These are phyloP conservation scores for Chrysanthemum makinoi DNA, from an alignment of 129 eudicot species.

Conservation along the genomic window DNA sequence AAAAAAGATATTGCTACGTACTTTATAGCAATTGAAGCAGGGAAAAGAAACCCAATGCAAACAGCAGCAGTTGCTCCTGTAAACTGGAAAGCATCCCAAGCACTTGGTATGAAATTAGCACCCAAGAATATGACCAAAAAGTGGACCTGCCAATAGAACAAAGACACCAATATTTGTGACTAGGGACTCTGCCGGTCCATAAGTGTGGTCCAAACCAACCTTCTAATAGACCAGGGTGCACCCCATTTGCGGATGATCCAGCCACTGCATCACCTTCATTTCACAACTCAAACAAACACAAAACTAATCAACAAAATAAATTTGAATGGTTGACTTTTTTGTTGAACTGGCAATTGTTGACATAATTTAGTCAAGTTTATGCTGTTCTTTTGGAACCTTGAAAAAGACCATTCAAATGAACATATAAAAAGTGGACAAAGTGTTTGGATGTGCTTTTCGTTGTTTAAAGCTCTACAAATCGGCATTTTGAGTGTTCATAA, in stretches of 20 bases:
- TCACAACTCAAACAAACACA: conserved; percentile 10
- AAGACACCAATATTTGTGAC: conserved; percentile 49
- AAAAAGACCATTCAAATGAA: too few species aligned
- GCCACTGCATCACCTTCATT: conserved; percentile 59
- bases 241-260: conserved; percentile 50
- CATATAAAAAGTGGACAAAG: too few species aligned
- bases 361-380: too few species aligned
- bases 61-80: conserved; percentile 59
- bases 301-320: conserved; percentile 5
- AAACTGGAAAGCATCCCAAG: conserved; percentile 62
- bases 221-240: conserved; percentile 58
- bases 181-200: conserved; percentile 52
- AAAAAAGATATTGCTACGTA: not conserved
- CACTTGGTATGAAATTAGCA: conserved; percentile 55
- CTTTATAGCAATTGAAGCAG: conserved; percentile 56
- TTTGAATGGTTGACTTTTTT: too few species aligned
- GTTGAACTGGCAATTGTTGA: too few species aligned
- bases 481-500: too few species aligned
- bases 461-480: too few species aligned
- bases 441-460: too few species aligned
- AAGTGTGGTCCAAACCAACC: conserved; percentile 67
- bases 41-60: conserved; percentile 56
- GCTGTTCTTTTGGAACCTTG: too few species aligned
- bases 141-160: conserved; percentile 46
- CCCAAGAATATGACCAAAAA: conserved; percentile 38